A percentile compares a stretch with the other conserved stretches of the same genome.
Conservation (phyloP, 2,329 filamentous ascomycete genomes). For the Neonectria faginata region DNA sequence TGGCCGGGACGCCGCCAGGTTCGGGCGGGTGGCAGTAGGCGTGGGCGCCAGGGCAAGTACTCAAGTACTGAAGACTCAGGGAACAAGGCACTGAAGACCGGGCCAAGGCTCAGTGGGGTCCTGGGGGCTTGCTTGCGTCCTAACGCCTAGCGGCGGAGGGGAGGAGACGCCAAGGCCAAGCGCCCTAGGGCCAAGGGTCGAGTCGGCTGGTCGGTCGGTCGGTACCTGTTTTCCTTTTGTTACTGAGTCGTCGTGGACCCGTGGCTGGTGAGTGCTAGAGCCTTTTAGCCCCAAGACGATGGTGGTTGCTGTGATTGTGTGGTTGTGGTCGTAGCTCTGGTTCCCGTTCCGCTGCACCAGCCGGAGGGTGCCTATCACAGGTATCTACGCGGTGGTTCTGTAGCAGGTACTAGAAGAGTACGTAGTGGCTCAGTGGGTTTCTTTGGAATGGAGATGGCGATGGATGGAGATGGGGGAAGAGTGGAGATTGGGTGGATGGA, state of each 20-base stretch:
- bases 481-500: slow-evolving; percentile 17
- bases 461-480: slow-evolving; percentile 13
- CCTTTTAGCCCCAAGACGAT: slow-evolving; percentile 2
- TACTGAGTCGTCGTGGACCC: slow-evolving; percentile 7
- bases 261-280: slow-evolving; percentile 5
- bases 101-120: background rate
- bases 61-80: too few relatives aligned
- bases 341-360: slow-evolving; percentile 12
- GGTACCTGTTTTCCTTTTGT: slow-evolving; percentile 11
- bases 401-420: background rate
- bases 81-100: too few relatives aligned
- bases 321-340: slow-evolving; percentile 5
- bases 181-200: slow-evolving; percentile 4
- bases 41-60: background rate
- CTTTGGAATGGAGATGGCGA: slow-evolving; percentile 9
- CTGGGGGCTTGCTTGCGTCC: background rate
- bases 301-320: background rate
- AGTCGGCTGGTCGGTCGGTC: slow-evolving; percentile 14
- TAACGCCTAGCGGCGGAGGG: slow-evolving; percentile 10
- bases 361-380: slow-evolving; percentile 1
- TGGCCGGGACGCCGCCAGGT: slow-evolving; percentile 44
- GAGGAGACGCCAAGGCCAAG: slow-evolving; percentile 21
- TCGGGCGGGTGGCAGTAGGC: slow-evolving; percentile 44
- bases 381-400: background rate
- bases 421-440: slow-evolving; percentile 2